Conservation (phyloP, 2,329 filamentous ascomycete genomes). For the Cyphellophora attinorum region DNA sequence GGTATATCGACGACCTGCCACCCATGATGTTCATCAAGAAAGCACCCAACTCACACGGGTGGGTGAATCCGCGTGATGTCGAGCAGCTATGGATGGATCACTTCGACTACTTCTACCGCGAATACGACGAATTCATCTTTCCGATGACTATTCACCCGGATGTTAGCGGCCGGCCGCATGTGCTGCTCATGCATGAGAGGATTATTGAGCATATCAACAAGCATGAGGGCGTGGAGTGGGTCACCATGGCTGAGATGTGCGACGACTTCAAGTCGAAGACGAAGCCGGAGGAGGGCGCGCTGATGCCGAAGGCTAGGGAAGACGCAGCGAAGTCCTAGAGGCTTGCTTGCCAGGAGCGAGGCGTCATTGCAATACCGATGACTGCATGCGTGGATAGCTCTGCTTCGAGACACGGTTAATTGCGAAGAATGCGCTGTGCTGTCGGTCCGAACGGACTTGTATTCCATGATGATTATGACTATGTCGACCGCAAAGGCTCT, state of each 20-base stretch:
- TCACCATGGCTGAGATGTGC: constrained; percentile 57
- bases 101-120: constrained; percentile 61
- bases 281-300: constrained; percentile 44
- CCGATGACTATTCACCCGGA: constrained; percentile 71
- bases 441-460: no score
- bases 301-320: constrained; percentile 51
- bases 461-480: no score
- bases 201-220: constrained; percentile 62
- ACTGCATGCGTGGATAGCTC: no score
- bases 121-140: constrained; percentile 69
- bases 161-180: constrained; percentile 62
- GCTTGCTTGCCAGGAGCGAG: no score
- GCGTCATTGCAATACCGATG: no score
- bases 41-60: constrained; percentile 44
- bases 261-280: constrained; percentile 65
- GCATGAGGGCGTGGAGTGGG: constrained; percentile 40
- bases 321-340: no score
- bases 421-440: no score
- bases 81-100: constrained; percentile 48
- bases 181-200: constrained; percentile 62
- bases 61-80: constrained; percentile 47
- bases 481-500: no score
- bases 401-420: no score
- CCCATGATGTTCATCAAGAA: constrained; percentile 39
- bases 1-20: constrained; percentile 35